Evolutionary conservation across 176 grass and related monocot genomes (phyloP).

Genomic region (Puccinellia tenuiflora): DNA sequence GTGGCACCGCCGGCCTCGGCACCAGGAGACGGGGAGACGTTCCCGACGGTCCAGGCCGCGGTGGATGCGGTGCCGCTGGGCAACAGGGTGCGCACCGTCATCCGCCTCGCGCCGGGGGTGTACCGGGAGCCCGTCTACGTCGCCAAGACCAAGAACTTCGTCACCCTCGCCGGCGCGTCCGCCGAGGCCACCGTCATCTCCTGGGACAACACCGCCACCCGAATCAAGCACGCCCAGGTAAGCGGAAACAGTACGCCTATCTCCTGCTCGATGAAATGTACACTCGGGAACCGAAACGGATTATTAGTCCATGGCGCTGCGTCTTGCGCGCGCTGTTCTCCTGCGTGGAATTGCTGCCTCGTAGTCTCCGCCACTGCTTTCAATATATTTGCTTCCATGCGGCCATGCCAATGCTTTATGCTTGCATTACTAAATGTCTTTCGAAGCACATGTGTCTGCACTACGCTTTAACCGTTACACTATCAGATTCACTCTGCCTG

Average conservation of each 20-base stretch:
- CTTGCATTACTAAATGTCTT: too few species aligned
- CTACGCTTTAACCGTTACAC: too few species aligned
- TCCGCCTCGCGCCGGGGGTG: constrained; percentile 56
- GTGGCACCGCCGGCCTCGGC: constrained; percentile 52
- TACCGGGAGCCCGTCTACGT: constrained; percentile 86
- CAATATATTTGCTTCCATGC: not conserved
- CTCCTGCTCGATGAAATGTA: constrained; percentile 36
- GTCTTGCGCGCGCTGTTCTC: not conserved
- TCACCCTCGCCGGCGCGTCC: constrained; percentile 59
- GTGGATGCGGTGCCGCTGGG: constrained; percentile 84
- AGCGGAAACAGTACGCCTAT: not conserved
- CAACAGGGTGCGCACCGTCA: constrained; percentile 67
- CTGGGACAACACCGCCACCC: constrained; percentile 87
- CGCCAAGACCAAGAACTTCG: constrained; percentile 87
- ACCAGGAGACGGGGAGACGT: constrained; percentile 26
- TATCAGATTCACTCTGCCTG: too few species aligned
- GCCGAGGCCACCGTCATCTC: constrained; percentile 74
- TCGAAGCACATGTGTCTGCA: too few species aligned
- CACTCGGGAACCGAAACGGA: not conserved
- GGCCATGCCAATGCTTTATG: too few species aligned
- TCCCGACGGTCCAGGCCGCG: constrained; percentile 71
- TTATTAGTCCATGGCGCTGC: not conserved
- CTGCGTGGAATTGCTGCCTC: not conserved
- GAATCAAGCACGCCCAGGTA: constrained; percentile 85
- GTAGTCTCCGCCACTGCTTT: not conserved